These are phyloP conservation scores for Russula abietina DNA, from an alignment of 768 basidiomycete species.

Conservation along the genomic window DNA sequence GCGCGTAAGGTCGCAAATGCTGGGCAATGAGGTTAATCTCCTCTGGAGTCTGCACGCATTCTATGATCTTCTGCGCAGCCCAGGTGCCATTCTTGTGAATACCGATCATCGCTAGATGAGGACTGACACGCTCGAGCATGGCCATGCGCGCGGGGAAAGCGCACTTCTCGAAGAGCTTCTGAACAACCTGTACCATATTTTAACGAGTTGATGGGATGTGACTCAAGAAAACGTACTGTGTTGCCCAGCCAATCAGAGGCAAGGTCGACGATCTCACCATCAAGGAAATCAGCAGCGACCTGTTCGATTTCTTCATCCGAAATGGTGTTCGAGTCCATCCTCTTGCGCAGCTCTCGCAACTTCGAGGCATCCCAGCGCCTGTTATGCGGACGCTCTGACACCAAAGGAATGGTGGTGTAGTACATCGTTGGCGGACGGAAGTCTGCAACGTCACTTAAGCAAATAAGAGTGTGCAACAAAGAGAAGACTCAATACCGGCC, in stretches of 20 bases:
- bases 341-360: slow-evolving; percentile 89
- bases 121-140: slow-evolving; percentile 91
- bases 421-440: slow-evolving; percentile 92
- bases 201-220: neutral
- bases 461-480: neutral
- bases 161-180: slow-evolving; percentile 93
- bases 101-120: slow-evolving; percentile 94
- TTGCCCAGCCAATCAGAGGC: slow-evolving; percentile 99
- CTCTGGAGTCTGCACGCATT: slow-evolving; percentile 83
- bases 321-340: slow-evolving; percentile 86
- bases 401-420: slow-evolving; percentile 90
- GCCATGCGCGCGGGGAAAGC: slow-evolving; percentile 69
- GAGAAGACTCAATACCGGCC: slow-evolving; percentile 50
- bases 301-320: slow-evolving; percentile 82
- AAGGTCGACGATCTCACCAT: slow-evolving; percentile 91
- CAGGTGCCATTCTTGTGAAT: slow-evolving; percentile 99
- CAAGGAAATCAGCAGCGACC: slow-evolving; percentile 84
- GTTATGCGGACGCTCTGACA: slow-evolving; percentile 77
- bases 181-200: slow-evolving; percentile 61
- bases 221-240: slow-evolving; percentile 47
- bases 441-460: slow-evolving; percentile 43
- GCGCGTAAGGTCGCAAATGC: slow-evolving; percentile 85
- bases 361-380: slow-evolving; percentile 92
- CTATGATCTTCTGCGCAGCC: slow-evolving; percentile 99
- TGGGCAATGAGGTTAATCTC: slow-evolving; percentile 81